A percentile compares a stretch with the other conserved stretches of the same genome.
Conservation (phyloP, 352 stramenopile genomes). For the Globisporangium heterothallicum region DNA sequence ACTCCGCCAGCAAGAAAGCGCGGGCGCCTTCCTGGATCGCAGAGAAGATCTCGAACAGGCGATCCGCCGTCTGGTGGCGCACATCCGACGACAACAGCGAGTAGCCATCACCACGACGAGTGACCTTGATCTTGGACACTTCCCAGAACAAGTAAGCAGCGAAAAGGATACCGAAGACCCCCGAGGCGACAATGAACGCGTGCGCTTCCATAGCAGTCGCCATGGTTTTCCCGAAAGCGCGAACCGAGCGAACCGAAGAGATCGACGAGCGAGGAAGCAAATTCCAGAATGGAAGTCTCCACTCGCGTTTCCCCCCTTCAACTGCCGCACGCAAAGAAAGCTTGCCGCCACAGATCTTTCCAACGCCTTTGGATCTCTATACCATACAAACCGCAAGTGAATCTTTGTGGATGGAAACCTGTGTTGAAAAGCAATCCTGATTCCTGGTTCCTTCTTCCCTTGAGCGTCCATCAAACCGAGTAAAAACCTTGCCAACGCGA, state of each 20-base stretch:
- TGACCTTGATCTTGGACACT: conserved; percentile 87
- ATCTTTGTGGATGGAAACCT: conserved; percentile 1
- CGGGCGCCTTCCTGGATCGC: conserved; percentile 98
- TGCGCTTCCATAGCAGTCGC: conserved; percentile 53
- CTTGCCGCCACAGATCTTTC: conserved; percentile 15
- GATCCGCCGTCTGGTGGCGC: conserved; percentile 78
- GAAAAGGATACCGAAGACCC: conserved; percentile 80
- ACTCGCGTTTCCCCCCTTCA: conserved; percentile 4
- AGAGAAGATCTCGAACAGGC: conserved; percentile 91
- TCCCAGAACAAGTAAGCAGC: conserved; percentile 84
- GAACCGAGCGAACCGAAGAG: conserved; percentile 5
- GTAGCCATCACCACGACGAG: conserved; percentile 77
- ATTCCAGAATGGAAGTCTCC: conserved; percentile 47
- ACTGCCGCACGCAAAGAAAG: conserved; percentile 9
- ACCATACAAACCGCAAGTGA: conserved; percentile 22
- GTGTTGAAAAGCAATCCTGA: conserved; percentile 3
- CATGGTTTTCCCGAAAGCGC: conserved; percentile 27
- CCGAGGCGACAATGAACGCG: conserved; percentile 52
- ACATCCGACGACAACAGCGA: conserved; percentile 66
- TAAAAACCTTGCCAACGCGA: conserved; percentile 2
- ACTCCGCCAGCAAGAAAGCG: conserved; percentile 97
- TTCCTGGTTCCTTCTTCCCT: too few relatives aligned
- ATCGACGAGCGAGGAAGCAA: conserved; percentile 33
- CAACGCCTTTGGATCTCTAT: conserved; percentile 2
- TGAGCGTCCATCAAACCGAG: neutral